Evolutionary conservation across 495 filamentous ascomycete species (phyloP).

Genomic region (Parathielavia appendiculata): DNA sequence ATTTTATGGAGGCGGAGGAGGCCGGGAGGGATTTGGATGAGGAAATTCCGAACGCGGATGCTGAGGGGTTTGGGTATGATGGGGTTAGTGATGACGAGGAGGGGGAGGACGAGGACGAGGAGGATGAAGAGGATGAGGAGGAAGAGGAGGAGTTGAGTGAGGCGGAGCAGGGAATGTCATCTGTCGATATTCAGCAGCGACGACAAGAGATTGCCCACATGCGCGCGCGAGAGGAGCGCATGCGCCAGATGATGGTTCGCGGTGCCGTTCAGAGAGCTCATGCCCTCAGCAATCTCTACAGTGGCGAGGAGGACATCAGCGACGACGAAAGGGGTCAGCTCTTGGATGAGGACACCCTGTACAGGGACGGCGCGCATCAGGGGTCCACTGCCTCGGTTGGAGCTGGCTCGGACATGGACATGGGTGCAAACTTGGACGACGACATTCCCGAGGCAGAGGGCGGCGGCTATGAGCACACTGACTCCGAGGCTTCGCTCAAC

Average conservation of each 20-base stretch:
- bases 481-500: constrained; percentile 66
- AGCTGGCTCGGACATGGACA: constrained; percentile 38
- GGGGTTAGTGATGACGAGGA: constrained; percentile 44
- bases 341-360: constrained; percentile 50
- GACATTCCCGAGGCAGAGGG: constrained; percentile 58
- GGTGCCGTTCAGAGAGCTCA: constrained; percentile 3
- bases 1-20: constrained; percentile 32
- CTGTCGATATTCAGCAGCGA: constrained; percentile 16
- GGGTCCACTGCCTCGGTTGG: constrained; percentile 21
- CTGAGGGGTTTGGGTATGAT: constrained; percentile 42
- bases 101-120: constrained; percentile 30
- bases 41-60: constrained; percentile 61
- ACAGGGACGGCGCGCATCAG: constrained; percentile 17
- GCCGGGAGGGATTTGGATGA: constrained; percentile 55
- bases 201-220: constrained; percentile 31
- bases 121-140: constrained; percentile 25
- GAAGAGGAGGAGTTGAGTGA: constrained; percentile 19
- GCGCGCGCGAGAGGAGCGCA: constrained; percentile 39
- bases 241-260: constrained; percentile 47
- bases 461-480: constrained; percentile 72
- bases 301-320: constrained; percentile 42
- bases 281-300: constrained; percentile 32
- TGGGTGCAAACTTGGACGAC: constrained; percentile 59
- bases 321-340: constrained; percentile 46
- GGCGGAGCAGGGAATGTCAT: background rate